Evolutionary conservation across 139 green algal genomes (phyloP).

Genomic region (Eudorina sp.): DNA sequence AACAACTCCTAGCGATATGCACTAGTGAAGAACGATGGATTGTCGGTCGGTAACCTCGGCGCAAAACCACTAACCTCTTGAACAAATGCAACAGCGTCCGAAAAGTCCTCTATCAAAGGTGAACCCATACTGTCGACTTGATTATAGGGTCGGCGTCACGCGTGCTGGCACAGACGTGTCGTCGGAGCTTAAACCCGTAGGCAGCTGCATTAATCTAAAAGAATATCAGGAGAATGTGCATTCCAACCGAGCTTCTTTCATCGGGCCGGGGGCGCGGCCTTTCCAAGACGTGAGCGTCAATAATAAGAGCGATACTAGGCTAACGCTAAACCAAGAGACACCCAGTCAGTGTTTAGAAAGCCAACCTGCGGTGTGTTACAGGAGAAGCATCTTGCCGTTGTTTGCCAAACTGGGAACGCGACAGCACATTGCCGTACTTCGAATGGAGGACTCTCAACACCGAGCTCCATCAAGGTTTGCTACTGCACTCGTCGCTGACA

Average conservation of each 20-base stretch:
- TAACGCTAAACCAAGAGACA: not conserved
- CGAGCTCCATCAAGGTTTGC: no score
- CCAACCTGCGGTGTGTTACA: conserved; percentile 2
- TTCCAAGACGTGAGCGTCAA: not conserved
- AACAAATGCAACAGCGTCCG: conserved; percentile 13
- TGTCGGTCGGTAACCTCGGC: not conserved
- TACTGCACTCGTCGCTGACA: no score
- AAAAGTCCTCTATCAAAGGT: conserved; percentile 27
- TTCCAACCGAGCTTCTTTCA: not conserved
- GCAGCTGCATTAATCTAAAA: not conserved
- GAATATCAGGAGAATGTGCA: not conserved
- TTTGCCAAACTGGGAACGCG: no score
- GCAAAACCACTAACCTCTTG: conserved; percentile 10
- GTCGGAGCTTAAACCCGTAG: not conserved
- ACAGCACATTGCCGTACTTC: not conserved
- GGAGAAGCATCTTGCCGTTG: no score
- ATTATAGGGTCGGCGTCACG: not conserved
- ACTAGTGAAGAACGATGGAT: no score
- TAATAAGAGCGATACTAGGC: no score
- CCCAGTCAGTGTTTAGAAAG: conserved; percentile 5
- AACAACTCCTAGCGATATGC: no score
- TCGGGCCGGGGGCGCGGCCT: not conserved
- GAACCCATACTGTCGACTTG: not conserved
- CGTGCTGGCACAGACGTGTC: not conserved
- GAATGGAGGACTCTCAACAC: no score